phyloP scores from a whole-genome alignment of 805 yeast genomes.

The Pichia californica region DNA sequence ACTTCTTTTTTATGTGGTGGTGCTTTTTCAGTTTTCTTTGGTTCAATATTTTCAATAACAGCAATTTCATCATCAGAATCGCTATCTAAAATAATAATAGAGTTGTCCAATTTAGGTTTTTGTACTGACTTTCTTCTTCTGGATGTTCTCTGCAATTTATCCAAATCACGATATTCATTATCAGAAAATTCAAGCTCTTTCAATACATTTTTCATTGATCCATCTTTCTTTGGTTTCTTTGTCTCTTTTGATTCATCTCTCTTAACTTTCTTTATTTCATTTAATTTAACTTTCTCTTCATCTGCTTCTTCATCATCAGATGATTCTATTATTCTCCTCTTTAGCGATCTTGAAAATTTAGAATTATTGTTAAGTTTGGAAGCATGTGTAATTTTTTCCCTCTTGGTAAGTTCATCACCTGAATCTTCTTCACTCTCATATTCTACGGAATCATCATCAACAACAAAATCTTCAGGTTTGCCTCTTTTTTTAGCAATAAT shows the following conservation, averaged over 20 bases:
- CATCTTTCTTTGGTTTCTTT: background rate
- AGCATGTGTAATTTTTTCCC: background rate
- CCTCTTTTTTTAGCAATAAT: too few species aligned
- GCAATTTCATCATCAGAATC: constrained; percentile 2
- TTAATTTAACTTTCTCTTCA: background rate
- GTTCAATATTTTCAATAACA: background rate
- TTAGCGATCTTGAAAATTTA: background rate
- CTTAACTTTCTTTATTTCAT: background rate
- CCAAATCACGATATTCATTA: background rate
- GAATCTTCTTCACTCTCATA: constrained; percentile 4
- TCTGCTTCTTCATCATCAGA: background rate
- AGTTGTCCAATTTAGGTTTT: background rate
- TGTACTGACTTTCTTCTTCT: background rate
- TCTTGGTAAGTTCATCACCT: background rate
- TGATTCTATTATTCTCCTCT: too few species aligned
- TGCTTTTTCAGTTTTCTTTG: too few species aligned
- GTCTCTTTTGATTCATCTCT: background rate
- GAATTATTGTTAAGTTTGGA: too few species aligned
- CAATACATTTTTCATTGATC: too few species aligned
- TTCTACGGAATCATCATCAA: background rate
- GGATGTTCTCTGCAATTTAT: background rate
- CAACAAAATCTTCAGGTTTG: background rate
- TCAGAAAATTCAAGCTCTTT: background rate
- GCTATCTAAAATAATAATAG: background rate
- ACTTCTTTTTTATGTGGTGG: background rate